These are phyloP conservation scores for Artemisia tridentata DNA, from an alignment of 129 eudicot genomes.

Conservation along the genomic window DNA sequence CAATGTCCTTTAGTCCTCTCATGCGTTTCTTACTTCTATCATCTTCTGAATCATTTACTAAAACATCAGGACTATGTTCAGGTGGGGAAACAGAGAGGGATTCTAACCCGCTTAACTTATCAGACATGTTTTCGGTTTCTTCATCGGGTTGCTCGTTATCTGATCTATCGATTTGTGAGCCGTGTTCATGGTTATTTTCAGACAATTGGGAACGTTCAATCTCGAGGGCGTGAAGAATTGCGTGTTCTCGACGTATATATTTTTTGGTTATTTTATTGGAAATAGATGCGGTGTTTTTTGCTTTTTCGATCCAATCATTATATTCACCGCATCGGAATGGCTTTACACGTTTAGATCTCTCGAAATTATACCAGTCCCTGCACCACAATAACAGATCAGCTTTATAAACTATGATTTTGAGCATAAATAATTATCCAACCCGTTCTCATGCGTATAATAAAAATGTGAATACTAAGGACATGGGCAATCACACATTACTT, in stretches of 20 bases:
- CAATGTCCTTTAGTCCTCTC: constrained; percentile 80
- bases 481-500: too few relatives aligned
- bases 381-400: constrained; percentile 7
- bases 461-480: too few relatives aligned
- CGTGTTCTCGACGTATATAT: constrained; percentile 70
- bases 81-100: constrained; percentile 50
- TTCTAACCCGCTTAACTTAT: constrained; percentile 43
- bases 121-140: constrained; percentile 38
- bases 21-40: constrained; percentile 72
- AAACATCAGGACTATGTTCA: constrained; percentile 30
- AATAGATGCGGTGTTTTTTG: constrained; percentile 48
- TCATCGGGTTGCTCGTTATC: constrained; percentile 28
- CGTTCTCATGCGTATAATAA: too few relatives aligned
- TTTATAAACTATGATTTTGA: constrained; percentile 1
- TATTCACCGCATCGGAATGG: constrained; percentile 87
- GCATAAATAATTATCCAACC: not conserved
- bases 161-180: constrained; percentile 10
- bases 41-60: constrained; percentile 66
- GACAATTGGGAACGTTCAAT: constrained; percentile 55
- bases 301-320: constrained; percentile 70
- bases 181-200: constrained; percentile 28
- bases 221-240: constrained; percentile 82
- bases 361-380: constrained; percentile 95
- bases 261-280: constrained; percentile 52
- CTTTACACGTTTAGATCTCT: constrained; percentile 72